phyloP scores from a whole-genome alignment of 345 rosid genomes.

The Aurinia saxatilis region DNA sequence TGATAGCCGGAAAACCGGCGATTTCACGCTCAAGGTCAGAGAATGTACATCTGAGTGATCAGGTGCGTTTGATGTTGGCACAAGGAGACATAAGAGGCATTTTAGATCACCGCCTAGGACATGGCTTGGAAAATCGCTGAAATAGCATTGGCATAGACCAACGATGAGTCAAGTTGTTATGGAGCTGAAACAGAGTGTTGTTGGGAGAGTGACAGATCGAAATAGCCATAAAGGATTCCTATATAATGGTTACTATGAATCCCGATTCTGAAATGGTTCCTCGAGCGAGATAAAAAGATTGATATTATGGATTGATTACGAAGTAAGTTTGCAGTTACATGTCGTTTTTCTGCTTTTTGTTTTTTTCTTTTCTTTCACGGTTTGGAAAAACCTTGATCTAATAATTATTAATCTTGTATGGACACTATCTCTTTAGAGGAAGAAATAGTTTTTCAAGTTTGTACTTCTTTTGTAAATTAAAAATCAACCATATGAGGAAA shows the following conservation, averaged over 20 bases:
- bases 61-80: conserved; percentile 27
- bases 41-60: conserved; percentile 20
- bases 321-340: neutral
- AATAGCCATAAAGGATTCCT: neutral
- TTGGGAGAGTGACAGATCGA: neutral
- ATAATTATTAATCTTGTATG: too few relatives aligned
- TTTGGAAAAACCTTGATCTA: too few relatives aligned
- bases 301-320: neutral
- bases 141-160: conserved; percentile 35
- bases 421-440: too few relatives aligned
- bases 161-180: conserved; percentile 27
- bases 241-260: neutral
- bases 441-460: too few relatives aligned
- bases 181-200: conserved; percentile 30
- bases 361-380: too few relatives aligned
- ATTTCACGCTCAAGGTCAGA: neutral
- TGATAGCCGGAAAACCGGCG: conserved; percentile 33
- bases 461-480: too few relatives aligned
- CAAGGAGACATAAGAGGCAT: conserved; percentile 31
- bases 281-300: neutral
- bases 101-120: conserved; percentile 31
- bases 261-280: conserved; percentile 9
- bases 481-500: too few relatives aligned
- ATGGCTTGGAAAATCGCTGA: conserved; percentile 38
- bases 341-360: too few relatives aligned